A percentile compares a stretch with the other conserved stretches of the same genome.
Evolutionary conservation across 345 rosid species (phyloP).

Genomic region (Fremontodendron californicum): DNA sequence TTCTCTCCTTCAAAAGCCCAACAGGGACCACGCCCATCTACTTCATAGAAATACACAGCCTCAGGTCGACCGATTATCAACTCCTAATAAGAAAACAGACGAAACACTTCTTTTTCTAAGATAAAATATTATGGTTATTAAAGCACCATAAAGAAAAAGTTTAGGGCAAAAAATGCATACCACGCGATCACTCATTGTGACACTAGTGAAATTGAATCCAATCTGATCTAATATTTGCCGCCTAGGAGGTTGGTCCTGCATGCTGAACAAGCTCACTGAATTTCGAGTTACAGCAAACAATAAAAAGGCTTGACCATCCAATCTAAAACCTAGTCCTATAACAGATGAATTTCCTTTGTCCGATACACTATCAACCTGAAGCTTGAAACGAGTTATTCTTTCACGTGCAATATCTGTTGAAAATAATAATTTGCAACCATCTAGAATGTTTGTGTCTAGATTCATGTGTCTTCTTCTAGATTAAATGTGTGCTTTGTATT

Average conservation of each 20-base stretch:
- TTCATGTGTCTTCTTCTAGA: too few species aligned
- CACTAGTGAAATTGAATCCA: conserved; percentile 61
- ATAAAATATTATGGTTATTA: conserved; percentile 1
- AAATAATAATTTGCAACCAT: too few species aligned
- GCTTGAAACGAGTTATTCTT: conserved; percentile 84
- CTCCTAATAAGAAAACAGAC: conserved; percentile 51
- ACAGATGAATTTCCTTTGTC: conserved; percentile 44
- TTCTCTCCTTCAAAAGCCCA: conserved; percentile 99
- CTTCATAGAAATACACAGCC: conserved; percentile 93
- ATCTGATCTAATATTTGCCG: conserved; percentile 81
- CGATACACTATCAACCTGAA: conserved; percentile 55
- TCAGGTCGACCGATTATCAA: conserved; percentile 88
- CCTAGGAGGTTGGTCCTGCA: conserved; percentile 71
- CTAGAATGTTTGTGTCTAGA: too few species aligned
- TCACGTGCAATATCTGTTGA: conserved; percentile 96
- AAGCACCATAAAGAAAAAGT: conserved; percentile 2
- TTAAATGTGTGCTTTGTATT: too few species aligned
- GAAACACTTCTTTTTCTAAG: conserved; percentile 8
- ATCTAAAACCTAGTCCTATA: conserved; percentile 79
- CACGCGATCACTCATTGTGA: conserved; percentile 91
- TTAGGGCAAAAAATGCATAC: conserved; percentile 38
- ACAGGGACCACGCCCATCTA: conserved; percentile 99
- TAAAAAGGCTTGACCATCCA: conserved; percentile 86
- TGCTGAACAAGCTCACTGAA: conserved; percentile 68
- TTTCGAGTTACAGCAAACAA: conserved; percentile 77